These are phyloP conservation scores for Sungouiozyma intestinalis DNA, from an alignment of 805 yeast genomes.

Conservation along the genomic window DNA sequence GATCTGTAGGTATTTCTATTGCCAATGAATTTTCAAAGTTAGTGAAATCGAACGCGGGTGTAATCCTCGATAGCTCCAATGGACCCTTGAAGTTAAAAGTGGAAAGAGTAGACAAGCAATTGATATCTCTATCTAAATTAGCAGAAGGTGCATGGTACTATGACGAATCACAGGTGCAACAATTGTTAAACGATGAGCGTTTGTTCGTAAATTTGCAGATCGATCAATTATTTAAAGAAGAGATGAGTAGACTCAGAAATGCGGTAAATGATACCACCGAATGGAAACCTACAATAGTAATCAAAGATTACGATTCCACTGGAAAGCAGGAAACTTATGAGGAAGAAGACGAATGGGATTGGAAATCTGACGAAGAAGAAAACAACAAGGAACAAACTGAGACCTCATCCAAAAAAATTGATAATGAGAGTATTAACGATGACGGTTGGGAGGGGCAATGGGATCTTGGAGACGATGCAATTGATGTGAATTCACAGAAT, in stretches of 20 bases:
- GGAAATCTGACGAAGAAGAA: conserved; percentile 15
- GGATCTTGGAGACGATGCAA: conserved; percentile 15
- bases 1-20: conserved; percentile 12
- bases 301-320: not conserved
- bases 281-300: not conserved
- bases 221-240: conserved; percentile 18
- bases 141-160: conserved; percentile 10
- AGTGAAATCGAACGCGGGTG: conserved; percentile 15
- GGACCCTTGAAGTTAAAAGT: conserved; percentile 5
- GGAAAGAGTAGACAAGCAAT: conserved; percentile 5
- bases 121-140: conserved; percentile 7
- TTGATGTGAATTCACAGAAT: not conserved
- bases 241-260: conserved; percentile 10
- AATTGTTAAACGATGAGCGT: conserved; percentile 15
- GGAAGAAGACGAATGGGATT: conserved; percentile 16
- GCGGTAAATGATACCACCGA: conserved; percentile 5
- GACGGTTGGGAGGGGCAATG: conserved; percentile 20
- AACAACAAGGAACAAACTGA: not conserved
- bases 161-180: conserved; percentile 9
- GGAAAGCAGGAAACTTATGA: not conserved
- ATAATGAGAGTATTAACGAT: conserved; percentile 6
- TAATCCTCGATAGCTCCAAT: conserved; percentile 10
- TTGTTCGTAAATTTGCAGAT: conserved; percentile 16
- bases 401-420: conserved; percentile 1
- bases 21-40: conserved; percentile 18